Conservation (phyloP, 208 protist species). For the Trypanosoma melophagium region DNA sequence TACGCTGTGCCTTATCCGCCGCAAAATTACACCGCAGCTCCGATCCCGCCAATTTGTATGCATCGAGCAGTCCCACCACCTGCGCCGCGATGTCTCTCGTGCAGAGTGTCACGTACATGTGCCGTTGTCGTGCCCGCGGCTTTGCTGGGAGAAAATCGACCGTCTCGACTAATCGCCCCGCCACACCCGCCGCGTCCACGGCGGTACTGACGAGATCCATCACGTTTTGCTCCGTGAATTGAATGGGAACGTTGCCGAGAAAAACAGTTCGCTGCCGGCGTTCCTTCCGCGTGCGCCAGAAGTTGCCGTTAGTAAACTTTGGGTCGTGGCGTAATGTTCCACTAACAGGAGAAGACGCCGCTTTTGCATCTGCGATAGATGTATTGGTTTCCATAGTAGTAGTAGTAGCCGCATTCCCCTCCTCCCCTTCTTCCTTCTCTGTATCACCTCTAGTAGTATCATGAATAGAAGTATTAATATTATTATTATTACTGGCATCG, state of each 20-base stretch:
- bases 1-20: constrained; percentile 72
- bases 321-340: constrained; percentile 68
- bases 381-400: background rate
- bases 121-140: constrained; percentile 50
- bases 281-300: constrained; percentile 83
- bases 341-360: background rate
- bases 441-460: no score
- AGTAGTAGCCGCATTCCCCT: background rate
- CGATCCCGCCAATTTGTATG: constrained; percentile 45
- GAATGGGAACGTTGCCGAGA: constrained; percentile 68
- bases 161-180: constrained; percentile 36
- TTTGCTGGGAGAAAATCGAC: constrained; percentile 71
- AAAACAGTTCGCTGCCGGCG: constrained; percentile 75
- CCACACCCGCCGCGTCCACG: constrained; percentile 9
- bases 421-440: background rate
- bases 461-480: constrained; percentile 12
- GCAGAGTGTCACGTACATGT: constrained; percentile 80
- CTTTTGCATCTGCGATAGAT: background rate
- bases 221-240: constrained; percentile 54
- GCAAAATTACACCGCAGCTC: constrained; percentile 85
- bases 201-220: constrained; percentile 68
- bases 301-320: constrained; percentile 81
- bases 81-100: constrained; percentile 54
- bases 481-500: constrained; percentile 12
- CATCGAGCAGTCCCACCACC: constrained; percentile 50